Conservation (phyloP, 1,284 basidiomycete species). For the Singerocomus inundabilis region DNA sequence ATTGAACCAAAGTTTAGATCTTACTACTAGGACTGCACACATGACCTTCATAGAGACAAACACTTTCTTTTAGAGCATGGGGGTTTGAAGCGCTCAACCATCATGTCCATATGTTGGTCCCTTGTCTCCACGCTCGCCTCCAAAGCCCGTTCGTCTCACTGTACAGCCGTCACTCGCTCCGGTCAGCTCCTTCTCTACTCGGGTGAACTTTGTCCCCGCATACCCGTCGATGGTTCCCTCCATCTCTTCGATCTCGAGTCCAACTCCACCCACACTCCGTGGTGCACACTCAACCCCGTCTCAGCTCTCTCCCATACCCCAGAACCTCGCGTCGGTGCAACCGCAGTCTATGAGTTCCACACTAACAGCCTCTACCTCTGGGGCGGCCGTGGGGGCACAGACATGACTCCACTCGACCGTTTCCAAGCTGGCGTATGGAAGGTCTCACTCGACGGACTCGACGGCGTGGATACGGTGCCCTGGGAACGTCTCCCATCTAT, state of each 20-base stretch:
- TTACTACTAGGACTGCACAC: too few species aligned
- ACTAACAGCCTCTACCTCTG: constrained; percentile 38
- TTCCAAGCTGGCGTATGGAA: constrained; percentile 36
- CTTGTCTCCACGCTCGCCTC: constrained; percentile 9
- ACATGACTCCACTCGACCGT: constrained; percentile 36
- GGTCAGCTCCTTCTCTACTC: constrained; percentile 36
- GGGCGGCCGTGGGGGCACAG: constrained; percentile 43
- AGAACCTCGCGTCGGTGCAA: constrained; percentile 38
- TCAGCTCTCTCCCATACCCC: constrained; percentile 5
- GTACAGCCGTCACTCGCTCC: constrained; percentile 24
- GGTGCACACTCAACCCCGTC: constrained; percentile 10
- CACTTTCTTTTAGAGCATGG: too few species aligned
- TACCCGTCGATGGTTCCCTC: constrained; percentile 37
- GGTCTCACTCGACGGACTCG: constrained; percentile 3
- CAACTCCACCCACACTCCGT: background rate
- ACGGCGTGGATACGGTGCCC: background rate
- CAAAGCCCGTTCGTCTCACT: constrained; percentile 28
- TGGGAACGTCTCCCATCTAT: constrained; percentile 12
- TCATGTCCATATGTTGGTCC: constrained; percentile 26
- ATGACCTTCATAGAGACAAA: too few species aligned
- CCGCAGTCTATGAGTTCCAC: constrained; percentile 27
- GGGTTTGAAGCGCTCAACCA: background rate
- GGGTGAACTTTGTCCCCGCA: constrained; percentile 42
- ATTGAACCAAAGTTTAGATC: too few species aligned
- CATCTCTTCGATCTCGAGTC: constrained; percentile 29